A percentile compares a stretch with the other conserved stretches of the same genome.
Evolutionary conservation across 129 eudicot genomes (phyloP).

Genomic region (Deinandra increscens): DNA sequence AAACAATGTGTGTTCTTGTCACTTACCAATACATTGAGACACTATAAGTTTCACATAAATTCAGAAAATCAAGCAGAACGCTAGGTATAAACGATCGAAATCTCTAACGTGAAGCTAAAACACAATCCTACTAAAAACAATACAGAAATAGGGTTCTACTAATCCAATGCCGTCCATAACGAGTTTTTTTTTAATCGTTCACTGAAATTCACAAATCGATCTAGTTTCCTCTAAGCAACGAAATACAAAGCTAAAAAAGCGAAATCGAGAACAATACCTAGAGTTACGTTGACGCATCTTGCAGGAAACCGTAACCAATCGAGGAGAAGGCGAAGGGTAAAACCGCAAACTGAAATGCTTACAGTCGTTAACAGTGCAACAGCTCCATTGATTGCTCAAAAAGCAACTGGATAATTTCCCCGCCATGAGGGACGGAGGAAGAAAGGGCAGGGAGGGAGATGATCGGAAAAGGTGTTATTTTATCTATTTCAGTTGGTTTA

Average conservation of each 20-base stretch:
- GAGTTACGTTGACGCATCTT: constrained; percentile 61
- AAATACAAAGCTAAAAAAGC: not conserved
- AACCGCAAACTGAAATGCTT: constrained; percentile 40
- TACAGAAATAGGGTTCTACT: not conserved
- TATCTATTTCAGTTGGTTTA: constrained; percentile 41
- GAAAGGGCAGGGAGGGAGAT: not conserved
- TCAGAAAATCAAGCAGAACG: not conserved
- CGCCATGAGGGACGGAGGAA: constrained; percentile 42
- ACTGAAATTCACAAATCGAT: not conserved
- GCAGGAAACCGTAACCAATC: constrained; percentile 48
- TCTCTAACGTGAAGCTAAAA: constrained; percentile 1
- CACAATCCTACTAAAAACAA: not conserved
- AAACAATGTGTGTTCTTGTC: not conserved
- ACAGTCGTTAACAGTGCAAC: constrained; percentile 21
- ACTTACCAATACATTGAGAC: not conserved
- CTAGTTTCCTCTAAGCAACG: not conserved
- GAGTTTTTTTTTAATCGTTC: not conserved
- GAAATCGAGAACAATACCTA: constrained; percentile 39
- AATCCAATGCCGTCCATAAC: not conserved
- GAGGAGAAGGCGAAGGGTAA: constrained; percentile 44
- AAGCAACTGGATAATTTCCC: constrained; percentile 55
- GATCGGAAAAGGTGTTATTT: not conserved
- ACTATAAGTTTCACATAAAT: not conserved
- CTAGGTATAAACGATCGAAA: constrained; percentile 7
- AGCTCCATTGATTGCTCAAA: constrained; percentile 47